A percentile compares a stretch with the other conserved stretches of the same genome.
These are phyloP conservation scores for Themeda triandra DNA, from an alignment of 176 grass and related monocot genomes.

Conservation along the genomic window DNA sequence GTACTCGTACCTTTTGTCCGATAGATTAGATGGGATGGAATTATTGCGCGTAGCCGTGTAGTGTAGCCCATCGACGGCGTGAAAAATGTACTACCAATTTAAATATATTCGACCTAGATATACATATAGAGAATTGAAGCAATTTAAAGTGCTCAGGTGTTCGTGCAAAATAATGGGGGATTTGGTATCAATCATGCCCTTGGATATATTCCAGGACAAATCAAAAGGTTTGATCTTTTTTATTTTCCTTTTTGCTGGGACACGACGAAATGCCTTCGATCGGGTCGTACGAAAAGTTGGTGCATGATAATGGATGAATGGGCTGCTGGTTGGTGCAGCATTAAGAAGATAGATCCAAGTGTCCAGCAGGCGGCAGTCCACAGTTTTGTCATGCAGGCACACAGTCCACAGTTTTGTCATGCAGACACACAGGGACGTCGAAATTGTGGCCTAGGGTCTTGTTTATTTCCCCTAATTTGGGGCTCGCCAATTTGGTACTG, in stretches of 20 bases:
- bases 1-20: too few species aligned
- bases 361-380: not conserved
- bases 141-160: not conserved
- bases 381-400: not conserved
- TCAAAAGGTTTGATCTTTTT: too few species aligned
- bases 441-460: too few species aligned
- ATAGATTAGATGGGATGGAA: too few species aligned
- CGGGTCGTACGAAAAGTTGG: not conserved
- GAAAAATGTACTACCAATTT: too few species aligned
- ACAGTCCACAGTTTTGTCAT: slow-evolving; percentile 4
- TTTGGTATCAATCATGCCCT: not conserved
- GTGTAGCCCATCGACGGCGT: too few species aligned
- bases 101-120: too few species aligned
- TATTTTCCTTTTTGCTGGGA: not conserved
- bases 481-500: too few species aligned
- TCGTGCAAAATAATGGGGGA: not conserved
- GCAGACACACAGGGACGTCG: not conserved
- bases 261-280: not conserved
- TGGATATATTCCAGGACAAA: not conserved
- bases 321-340: not conserved
- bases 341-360: not conserved
- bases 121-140: not conserved
- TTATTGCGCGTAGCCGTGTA: too few species aligned
- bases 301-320: not conserved
- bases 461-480: too few species aligned